These are phyloP conservation scores for Cyclotella baltica DNA, from an alignment of 108 stramenopile genomes.

Conservation along the genomic window DNA sequence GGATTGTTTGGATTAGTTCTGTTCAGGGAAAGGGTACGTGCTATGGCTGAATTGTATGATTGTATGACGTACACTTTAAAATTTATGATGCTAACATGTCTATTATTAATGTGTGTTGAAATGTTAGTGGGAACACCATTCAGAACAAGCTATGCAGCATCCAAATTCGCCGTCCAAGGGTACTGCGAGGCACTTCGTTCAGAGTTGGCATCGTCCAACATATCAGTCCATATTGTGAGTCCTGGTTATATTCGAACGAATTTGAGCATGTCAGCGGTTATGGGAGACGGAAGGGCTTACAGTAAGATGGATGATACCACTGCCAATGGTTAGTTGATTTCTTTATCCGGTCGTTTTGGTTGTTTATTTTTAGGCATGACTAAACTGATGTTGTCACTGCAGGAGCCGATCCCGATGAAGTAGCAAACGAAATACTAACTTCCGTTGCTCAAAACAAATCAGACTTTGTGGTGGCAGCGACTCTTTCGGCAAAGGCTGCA, in stretches of 20 bases:
- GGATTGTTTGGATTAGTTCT: slow-evolving; percentile 77
- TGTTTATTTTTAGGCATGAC: slow-evolving; percentile 10
- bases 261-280: slow-evolving; percentile 66
- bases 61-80: background rate
- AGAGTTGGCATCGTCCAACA: slow-evolving; percentile 67
- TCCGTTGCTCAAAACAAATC: slow-evolving; percentile 51
- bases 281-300: slow-evolving; percentile 76
- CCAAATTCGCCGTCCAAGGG: slow-evolving; percentile 89
- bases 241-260: slow-evolving; percentile 88
- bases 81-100: background rate
- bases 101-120: background rate
- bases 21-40: slow-evolving; percentile 74
- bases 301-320: slow-evolving; percentile 82
- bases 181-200: slow-evolving; percentile 84
- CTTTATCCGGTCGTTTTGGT: background rate
- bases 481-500: slow-evolving; percentile 65
- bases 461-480: slow-evolving; percentile 82
- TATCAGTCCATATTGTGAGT: slow-evolving; percentile 69
- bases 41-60: background rate
- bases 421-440: slow-evolving; percentile 68
- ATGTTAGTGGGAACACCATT: slow-evolving; percentile 72
- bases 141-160: slow-evolving; percentile 81
- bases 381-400: slow-evolving; percentile 3
- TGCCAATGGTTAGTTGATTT: slow-evolving; percentile 54
- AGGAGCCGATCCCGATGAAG: slow-evolving; percentile 76